Evolutionary conservation across 1,284 basidiomycete genomes (phyloP), one percentile per base, ranked within the genome.

Genomic region (Mycena sp.): DNA sequence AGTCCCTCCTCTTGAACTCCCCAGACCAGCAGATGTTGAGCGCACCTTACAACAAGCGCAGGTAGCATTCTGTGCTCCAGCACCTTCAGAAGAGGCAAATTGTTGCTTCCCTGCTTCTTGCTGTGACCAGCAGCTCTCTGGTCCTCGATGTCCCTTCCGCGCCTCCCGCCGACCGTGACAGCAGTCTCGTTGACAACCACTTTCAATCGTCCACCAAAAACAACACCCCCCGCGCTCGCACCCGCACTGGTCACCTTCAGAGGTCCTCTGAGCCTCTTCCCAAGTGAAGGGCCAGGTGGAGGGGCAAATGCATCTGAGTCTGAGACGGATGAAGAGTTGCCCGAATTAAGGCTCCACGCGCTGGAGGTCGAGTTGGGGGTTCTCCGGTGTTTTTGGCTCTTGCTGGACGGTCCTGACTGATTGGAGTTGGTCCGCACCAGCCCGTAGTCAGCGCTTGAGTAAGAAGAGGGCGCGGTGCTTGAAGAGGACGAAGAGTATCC

Each of bases 1-100:
- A 94, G 77, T 3, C 93, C 93, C 74, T 95, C 93, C 75, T 95
- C 93, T 71, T 91, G 86, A 16, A 92, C 75, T 48, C 93, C 93
- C 90, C 92, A 93, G 26, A 84, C 79, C 70, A 91, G 76, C 62
- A 95, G 75, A 78, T 95, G 93, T 72, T 94, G 89, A 6, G 91
- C 85, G 75, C 92, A 94, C 56, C 93, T 80, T 49, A 89, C 86
- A 23, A 92, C 88, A 43, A 95, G 78, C 0, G 90, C 91, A 46
- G 93, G 91, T 49, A 95, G 70, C 69, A 78, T 74, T 49, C 90
- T 83, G 48, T 79, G 76, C 70, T 89, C 87, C 67, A 92, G 67
- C 38, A 75, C 78, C 54, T 72, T 55, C 30, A 54, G 44, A 19
- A 55, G 44, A 45, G 45, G 53, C 17, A 60, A 30, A 21, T 29